Evolutionary conservation across 805 yeast genomes (phyloP), one percentile per base, ranked within the genome.

Genomic region (Ascoidea asiatica): DNA sequence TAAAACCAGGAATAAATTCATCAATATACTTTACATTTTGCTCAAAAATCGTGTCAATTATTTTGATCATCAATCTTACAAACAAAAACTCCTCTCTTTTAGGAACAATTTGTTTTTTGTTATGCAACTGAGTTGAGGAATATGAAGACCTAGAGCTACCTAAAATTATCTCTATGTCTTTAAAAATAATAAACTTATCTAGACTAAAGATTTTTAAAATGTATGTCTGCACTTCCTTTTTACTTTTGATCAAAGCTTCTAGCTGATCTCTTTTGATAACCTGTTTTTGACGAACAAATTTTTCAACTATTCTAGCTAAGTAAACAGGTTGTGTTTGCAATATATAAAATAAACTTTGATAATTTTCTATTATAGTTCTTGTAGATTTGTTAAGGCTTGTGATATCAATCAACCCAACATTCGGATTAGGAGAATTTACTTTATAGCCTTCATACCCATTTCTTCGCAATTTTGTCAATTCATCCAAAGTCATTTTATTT

Each of bases 241-340:
- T 50, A 3, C 59, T 44, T 46, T 52, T 52, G 47, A 51, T 43
- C 38, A 56, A 39, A 42, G 53, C 50, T 36, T 55, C 47, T 40
- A 53, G 49, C 36, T 50, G 43, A 36, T 52, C 45, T 52, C 60
- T 54, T 49, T 63, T 49, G 58, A 48, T 42, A 54, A 52, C 22
- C 63, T 59, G n/a, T n/a, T 38, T 46, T 50, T 7, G 54, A 44
- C n/a, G n/a, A 39, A 51, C 52, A 22, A 53, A 42, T 48, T 53
- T 51, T 40, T 48, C 48, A 43, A 56, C 53, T 19, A 59, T 51
- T 44, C 76, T 62, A 1, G 78, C 67, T 56, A 89, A 69, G 54
- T 90, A 90, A 1, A 60, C 58, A 0, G 95, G 84, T 53, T 85
- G 86, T 0, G 95, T 83, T 58, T 92, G 97, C 39, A 92, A 60